Evolutionary conservation across 1,139 yeast genomes (phyloP).

Genomic region (Blastobotrys niveus): DNA sequence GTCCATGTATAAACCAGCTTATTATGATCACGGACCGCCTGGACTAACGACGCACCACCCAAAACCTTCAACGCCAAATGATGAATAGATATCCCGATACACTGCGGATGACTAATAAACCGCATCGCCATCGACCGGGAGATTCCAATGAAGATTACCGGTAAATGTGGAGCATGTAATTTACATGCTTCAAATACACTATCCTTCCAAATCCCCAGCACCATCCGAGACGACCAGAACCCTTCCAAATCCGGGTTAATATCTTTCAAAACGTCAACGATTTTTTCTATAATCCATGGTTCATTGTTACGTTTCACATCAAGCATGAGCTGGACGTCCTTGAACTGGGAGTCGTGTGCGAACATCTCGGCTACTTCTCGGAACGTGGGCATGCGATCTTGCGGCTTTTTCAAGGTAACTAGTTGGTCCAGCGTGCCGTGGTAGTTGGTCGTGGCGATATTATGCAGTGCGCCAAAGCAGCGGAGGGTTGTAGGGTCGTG

Average conservation of each 20-base stretch:
- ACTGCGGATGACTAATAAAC: conserved; percentile 35
- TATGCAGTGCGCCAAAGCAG: conserved; percentile 45
- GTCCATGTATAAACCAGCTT: conserved; percentile 77
- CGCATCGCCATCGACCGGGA: conserved; percentile 36
- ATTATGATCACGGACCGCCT: conserved; percentile 39
- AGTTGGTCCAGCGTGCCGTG: conserved; percentile 46
- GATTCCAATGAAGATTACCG: conserved; percentile 50
- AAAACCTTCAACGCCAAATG: conserved; percentile 39
- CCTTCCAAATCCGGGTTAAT: conserved; percentile 45
- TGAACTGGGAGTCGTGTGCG: conserved; percentile 36
- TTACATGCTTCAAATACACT: conserved; percentile 54
- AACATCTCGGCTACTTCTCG: conserved; percentile 57
- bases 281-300: conserved; percentile 48
- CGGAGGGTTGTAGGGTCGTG: conserved; percentile 64
- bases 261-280: conserved; percentile 46
- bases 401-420: conserved; percentile 48
- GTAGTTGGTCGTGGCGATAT: conserved; percentile 37
- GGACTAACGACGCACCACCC: conserved; percentile 37
- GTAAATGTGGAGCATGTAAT: conserved; percentile 40
- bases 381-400: conserved; percentile 57
- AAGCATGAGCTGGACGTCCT: conserved; percentile 53
- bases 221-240: conserved; percentile 67
- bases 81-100: conserved; percentile 43
- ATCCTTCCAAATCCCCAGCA: conserved; percentile 78
- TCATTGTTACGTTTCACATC: conserved; percentile 76